Percentiles rank a stretch among this genome's conserved stretches.
Evolutionary conservation across 495 filamentous ascomycete genomes (phyloP).

Genomic region (Aspergillus kassunensis): DNA sequence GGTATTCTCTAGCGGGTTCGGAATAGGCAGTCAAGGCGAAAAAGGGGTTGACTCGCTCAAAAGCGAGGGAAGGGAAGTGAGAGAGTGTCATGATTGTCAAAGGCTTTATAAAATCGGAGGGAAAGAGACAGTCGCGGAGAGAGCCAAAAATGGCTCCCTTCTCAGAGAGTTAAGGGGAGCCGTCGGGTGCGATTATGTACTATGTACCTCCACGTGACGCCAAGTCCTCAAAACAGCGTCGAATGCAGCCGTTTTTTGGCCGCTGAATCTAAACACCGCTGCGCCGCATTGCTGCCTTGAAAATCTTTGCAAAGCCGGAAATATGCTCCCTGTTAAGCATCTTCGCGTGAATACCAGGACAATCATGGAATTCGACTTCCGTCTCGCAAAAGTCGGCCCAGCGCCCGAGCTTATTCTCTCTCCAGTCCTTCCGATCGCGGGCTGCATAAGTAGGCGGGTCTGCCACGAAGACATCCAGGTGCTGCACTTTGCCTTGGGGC

Average conservation of each 20-base stretch:
- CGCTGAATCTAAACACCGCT: no score
- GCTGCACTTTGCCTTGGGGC: no score
- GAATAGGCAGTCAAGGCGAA: neutral
- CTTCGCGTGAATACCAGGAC: no score
- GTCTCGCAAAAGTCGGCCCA: no score
- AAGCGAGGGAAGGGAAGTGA: neutral
- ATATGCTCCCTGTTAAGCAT: no score
- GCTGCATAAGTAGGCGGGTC: no score
- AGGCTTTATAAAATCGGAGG: conserved; percentile 1
- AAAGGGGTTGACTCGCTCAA: conserved; percentile 1
- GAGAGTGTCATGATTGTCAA: neutral
- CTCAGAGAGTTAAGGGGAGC: neutral
- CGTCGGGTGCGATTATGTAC: neutral
- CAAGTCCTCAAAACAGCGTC: conserved; percentile 15
- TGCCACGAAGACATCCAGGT: no score
- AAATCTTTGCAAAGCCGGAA: no score
- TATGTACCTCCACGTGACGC: conserved; percentile 1
- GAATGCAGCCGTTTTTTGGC: conserved; percentile 11
- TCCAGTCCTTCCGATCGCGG: no score
- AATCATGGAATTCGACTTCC: no score
- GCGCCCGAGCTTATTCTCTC: no score
- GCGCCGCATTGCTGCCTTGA: no score
- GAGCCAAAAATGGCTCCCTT: conserved; percentile 2
- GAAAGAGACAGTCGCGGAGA: neutral
- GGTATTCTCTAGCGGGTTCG: neutral